These are phyloP conservation scores for Pyrrhoderma lamaoense DNA, from an alignment of 1,284 basidiomycete genomes.

Conservation along the genomic window DNA sequence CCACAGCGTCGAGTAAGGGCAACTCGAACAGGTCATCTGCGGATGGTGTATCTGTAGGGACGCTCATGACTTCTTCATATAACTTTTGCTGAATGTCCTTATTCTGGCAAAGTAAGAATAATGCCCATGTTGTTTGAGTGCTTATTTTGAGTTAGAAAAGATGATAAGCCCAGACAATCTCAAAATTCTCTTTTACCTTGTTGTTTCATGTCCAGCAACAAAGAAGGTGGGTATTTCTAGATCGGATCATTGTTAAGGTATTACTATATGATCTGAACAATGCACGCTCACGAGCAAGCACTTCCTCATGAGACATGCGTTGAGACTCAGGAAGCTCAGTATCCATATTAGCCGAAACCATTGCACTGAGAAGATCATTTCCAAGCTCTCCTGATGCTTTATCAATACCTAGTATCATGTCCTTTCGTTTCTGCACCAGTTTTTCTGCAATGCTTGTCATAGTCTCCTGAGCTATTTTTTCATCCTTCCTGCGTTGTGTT, in stretches of 20 bases:
- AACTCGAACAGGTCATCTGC: conserved; percentile 42
- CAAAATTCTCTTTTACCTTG: conserved; percentile 33
- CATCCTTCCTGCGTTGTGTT: conserved; percentile 12
- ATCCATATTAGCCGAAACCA: conserved; percentile 43
- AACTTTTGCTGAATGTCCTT: conserved; percentile 37
- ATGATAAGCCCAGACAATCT: conserved; percentile 35
- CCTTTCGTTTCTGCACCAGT: conserved; percentile 41
- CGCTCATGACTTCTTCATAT: conserved; percentile 33
- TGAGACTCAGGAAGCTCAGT: conserved; percentile 36
- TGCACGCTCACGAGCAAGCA: conserved; percentile 43
- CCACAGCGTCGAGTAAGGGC: conserved; percentile 29
- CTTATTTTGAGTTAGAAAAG: not conserved
- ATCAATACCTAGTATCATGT: conserved; percentile 24
- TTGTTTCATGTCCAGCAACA: conserved; percentile 29
- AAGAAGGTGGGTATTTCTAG: conserved; percentile 43
- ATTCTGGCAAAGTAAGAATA: conserved; percentile 35
- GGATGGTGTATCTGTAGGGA: conserved; percentile 22
- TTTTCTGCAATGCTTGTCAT: conserved; percentile 35
- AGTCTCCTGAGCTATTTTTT: conserved; percentile 17
- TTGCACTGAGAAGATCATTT: conserved; percentile 28
- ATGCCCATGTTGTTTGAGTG: conserved; percentile 41
- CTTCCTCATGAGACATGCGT: conserved; percentile 46
- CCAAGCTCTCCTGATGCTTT: conserved; percentile 26
- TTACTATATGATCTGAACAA: too few relatives aligned
- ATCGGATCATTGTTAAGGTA: too few relatives aligned